phyloP scores from a whole-genome alignment of 2,329 filamentous ascomycete genomes.

The Claviceps citrina region DNA sequence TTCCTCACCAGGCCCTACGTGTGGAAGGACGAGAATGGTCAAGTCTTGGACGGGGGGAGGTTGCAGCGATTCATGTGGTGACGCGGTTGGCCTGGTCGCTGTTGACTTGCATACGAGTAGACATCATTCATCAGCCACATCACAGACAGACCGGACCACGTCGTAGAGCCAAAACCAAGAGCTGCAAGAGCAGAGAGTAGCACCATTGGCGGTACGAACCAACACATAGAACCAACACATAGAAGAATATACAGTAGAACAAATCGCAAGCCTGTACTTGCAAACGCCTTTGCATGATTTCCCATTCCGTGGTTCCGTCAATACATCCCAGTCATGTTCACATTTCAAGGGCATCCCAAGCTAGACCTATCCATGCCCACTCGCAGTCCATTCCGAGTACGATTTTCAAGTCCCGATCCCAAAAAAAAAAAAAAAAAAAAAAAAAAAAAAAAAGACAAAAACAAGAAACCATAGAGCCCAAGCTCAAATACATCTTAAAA shows the following conservation, averaged over 20 bases:
- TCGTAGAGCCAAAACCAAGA: no score
- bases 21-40: slow-evolving; percentile 43
- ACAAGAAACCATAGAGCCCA: no score
- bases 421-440: background rate
- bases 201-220: background rate
- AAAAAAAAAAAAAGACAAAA: no score
- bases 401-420: background rate
- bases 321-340: slow-evolving; percentile 1
- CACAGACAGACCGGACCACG: no score
- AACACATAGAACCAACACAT: background rate
- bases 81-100: no score
- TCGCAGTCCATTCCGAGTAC: background rate
- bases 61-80: slow-evolving; percentile 76
- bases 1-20: slow-evolving; percentile 54
- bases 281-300: slow-evolving; percentile 3
- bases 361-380: background rate
- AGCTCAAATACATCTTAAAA: no score
- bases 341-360: background rate
- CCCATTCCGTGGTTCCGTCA: background rate
- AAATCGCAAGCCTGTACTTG: no score
- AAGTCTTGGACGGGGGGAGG: slow-evolving; percentile 35
- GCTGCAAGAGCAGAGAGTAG: background rate
- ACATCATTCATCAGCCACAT: no score
- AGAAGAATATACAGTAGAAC: background rate
- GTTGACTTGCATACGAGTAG: no score